These are phyloP conservation scores for Omphalea diandra DNA, from an alignment of 441 rosid species.

Conservation along the genomic window DNA sequence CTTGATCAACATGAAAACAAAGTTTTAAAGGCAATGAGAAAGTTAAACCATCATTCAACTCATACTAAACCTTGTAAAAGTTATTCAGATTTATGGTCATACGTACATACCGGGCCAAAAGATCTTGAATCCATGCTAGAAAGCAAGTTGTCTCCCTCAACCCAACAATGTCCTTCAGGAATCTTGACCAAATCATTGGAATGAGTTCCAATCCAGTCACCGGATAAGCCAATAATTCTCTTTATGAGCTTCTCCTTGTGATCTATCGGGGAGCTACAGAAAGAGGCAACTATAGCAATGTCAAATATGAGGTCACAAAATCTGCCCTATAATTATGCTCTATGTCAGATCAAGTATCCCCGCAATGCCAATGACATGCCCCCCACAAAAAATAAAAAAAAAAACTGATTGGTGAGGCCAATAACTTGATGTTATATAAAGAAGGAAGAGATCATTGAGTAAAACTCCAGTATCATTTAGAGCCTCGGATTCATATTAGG, in stretches of 20 bases:
- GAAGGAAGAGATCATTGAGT: too few relatives aligned
- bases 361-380: neutral
- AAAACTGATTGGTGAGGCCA: neutral
- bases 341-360: neutral
- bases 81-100: neutral
- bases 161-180: conserved; percentile 92
- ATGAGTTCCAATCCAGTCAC: conserved; percentile 68
- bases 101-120: conserved; percentile 75
- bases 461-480: neutral
- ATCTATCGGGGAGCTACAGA: conserved; percentile 67
- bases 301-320: neutral
- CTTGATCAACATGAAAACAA: neutral
- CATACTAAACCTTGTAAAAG: neutral
- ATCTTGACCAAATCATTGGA: conserved; percentile 56
- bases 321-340: neutral
- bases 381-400: too few relatives aligned
- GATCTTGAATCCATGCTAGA: conserved; percentile 73
- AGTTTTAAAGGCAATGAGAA: neutral
- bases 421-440: too few relatives aligned
- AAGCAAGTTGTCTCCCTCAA: conserved; percentile 75
- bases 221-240: conserved; percentile 87
- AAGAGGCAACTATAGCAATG: conserved; percentile 7
- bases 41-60: neutral
- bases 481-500: neutral
- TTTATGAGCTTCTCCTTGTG: conserved; percentile 65